These are phyloP conservation scores for Aspergillus sergii DNA, from an alignment of 2,329 filamentous ascomycete genomes.

Conservation along the genomic window DNA sequence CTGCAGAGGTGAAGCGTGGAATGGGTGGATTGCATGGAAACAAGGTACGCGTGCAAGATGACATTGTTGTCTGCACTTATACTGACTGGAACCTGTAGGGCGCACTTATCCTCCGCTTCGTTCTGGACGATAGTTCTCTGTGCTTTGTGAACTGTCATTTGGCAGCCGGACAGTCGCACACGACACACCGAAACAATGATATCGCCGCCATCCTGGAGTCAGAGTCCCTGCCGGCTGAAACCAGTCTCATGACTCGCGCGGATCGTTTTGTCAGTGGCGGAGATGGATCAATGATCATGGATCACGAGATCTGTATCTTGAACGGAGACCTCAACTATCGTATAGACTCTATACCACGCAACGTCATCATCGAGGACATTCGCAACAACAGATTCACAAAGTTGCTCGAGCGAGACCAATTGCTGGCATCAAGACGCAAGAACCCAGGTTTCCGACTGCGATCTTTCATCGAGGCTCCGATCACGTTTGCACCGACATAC, in stretches of 20 bases:
- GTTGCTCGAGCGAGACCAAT: conserved; percentile 88
- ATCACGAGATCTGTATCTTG: conserved; percentile 95
- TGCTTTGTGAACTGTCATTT: conserved; percentile 98
- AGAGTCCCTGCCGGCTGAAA: conserved; percentile 71
- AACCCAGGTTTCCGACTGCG: conserved; percentile 88
- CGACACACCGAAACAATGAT: conserved; percentile 88
- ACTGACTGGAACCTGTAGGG: conserved; percentile 52
- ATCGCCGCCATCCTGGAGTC: conserved; percentile 86
- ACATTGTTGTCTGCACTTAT: background rate
- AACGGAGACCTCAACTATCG: conserved; percentile 98
- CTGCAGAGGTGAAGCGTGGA: conserved; percentile 87
- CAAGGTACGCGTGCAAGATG: conserved; percentile 58
- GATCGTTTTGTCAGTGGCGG: conserved; percentile 89
- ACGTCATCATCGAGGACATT: conserved; percentile 85
- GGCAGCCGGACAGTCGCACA: conserved; percentile 89
- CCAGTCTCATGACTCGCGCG: conserved; percentile 66
- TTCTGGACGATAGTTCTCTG: conserved; percentile 88
- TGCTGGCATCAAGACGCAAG: conserved; percentile 83
- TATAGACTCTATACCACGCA: conserved; percentile 94
- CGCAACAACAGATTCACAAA: conserved; percentile 79
- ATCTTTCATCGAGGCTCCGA: conserved; percentile 86
- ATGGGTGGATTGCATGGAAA: conserved; percentile 96
- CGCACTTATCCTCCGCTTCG: conserved; percentile 86
- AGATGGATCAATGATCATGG: conserved; percentile 90
- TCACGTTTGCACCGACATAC: conserved; percentile 93